Evolutionary conservation across 2,329 filamentous ascomycete species (phyloP).

Genomic region (Hymenoscyphus repandus): DNA sequence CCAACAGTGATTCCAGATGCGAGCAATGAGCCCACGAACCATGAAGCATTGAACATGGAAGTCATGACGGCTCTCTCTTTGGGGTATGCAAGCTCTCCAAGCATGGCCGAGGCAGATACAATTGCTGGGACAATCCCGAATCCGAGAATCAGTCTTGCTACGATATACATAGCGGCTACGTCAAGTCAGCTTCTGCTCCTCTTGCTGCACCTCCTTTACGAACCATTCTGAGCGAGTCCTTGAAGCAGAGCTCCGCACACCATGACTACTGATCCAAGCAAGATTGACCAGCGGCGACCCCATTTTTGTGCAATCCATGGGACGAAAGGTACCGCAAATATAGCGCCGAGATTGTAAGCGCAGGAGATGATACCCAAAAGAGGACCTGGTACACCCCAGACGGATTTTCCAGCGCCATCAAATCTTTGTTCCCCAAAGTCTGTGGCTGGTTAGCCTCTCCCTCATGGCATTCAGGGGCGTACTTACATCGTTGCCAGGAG

Average conservation of each 20-base stretch:
- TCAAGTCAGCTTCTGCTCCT: too few species aligned
- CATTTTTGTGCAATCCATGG: constrained; percentile 44
- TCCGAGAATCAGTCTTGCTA: constrained; percentile 45
- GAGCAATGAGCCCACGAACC: constrained; percentile 42
- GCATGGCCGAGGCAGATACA: constrained; percentile 45
- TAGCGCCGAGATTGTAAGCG: constrained; percentile 50
- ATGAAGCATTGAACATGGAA: constrained; percentile 50
- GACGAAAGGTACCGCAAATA: constrained; percentile 48
- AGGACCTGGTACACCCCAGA: not conserved
- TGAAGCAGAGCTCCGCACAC: constrained; percentile 50
- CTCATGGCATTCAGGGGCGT: not conserved
- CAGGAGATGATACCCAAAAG: constrained; percentile 45
- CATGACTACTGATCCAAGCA: constrained; percentile 52
- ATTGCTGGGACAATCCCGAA: constrained; percentile 48
- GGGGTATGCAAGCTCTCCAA: constrained; percentile 49
- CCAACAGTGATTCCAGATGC: constrained; percentile 39
- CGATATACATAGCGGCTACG: constrained; percentile 47
- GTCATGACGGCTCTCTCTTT: constrained; percentile 48
- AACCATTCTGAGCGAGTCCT: constrained; percentile 33
- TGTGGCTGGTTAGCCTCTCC: not conserved
- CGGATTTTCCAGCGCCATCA: constrained; percentile 5
- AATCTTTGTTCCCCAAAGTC: not conserved
- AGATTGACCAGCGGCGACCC: constrained; percentile 48
- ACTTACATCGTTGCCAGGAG: constrained; percentile 30
- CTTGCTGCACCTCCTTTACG: too few species aligned